Conservation (phyloP, 345 rosid species). For the Raphanus raphanistrum region DNA sequence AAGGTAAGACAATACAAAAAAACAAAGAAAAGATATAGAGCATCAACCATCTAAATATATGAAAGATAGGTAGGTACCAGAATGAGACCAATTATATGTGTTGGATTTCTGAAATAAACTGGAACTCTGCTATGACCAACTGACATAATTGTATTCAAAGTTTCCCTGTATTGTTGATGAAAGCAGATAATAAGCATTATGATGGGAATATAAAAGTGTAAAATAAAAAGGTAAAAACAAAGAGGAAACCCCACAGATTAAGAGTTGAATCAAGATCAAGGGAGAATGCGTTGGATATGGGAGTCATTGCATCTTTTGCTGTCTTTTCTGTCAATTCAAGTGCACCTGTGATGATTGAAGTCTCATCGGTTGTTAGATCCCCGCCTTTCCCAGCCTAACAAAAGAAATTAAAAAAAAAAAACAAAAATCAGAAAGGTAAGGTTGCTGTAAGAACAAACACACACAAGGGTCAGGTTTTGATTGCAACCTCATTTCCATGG, state of each 20-base stretch:
- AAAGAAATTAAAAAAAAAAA: no score
- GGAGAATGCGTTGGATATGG: slow-evolving; percentile 91
- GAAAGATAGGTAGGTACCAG: slow-evolving; percentile 57
- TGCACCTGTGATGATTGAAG: slow-evolving; percentile 94
- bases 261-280: slow-evolving; percentile 96
- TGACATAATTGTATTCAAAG: slow-evolving; percentile 78
- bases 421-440: not conserved
- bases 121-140: slow-evolving; percentile 98
- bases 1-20: not conserved
- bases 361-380: slow-evolving; percentile 86
- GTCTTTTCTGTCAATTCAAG: slow-evolving; percentile 92
- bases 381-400: slow-evolving; percentile 96
- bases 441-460: not conserved
- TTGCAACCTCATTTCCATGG: slow-evolving; percentile 60
- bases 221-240: slow-evolving; percentile 20
- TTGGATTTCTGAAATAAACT: slow-evolving; percentile 63
- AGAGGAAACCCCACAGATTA: slow-evolving; percentile 69
- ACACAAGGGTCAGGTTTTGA: not conserved
- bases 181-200: not conserved
- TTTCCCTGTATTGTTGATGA: slow-evolving; percentile 56
- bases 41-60: not conserved
- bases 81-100: slow-evolving; percentile 83
- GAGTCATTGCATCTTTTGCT: slow-evolving; percentile 93
- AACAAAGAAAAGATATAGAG: not conserved
- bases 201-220: slow-evolving; percentile 15